Conservation (phyloP, 2,329 filamentous ascomycete species). For the Pseudocercospora fijiensis region DNA sequence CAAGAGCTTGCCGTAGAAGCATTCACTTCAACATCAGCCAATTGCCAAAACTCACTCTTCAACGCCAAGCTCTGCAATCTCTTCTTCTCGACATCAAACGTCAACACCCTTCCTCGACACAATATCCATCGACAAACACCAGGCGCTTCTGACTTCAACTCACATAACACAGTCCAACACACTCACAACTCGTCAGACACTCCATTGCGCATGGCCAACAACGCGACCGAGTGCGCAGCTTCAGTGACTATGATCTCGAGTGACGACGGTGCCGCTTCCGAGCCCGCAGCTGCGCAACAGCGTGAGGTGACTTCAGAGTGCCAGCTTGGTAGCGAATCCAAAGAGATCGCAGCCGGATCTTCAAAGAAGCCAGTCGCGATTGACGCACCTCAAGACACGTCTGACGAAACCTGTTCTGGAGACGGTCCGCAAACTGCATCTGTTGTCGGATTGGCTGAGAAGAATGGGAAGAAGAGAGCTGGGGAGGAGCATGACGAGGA, state of each 20-base stretch:
- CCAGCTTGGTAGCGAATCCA: background rate
- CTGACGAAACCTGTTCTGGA: background rate
- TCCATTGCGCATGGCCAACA: background rate
- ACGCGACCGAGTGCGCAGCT: background rate
- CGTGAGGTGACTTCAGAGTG: background rate
- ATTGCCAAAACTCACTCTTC: background rate
- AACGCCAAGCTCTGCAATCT: background rate
- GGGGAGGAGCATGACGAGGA: background rate
- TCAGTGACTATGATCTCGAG: background rate
- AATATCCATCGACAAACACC: background rate
- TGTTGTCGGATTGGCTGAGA: background rate
- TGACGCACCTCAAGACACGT: background rate
- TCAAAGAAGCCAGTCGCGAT: background rate
- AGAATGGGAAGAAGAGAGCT: slow-evolving; percentile 7
- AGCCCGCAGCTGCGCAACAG: background rate
- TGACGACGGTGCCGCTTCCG: background rate
- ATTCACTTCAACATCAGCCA: background rate
- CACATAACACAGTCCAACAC: background rate
- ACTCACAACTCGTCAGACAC: background rate
- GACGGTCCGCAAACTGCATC: background rate
- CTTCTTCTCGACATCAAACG: background rate
- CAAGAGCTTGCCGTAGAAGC: background rate
- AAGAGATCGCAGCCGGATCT: background rate
- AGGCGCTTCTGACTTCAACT: background rate
- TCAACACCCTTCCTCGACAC: background rate